Conservation (phyloP, 306 rosid genomes). For the Clitoria ternatea region DNA sequence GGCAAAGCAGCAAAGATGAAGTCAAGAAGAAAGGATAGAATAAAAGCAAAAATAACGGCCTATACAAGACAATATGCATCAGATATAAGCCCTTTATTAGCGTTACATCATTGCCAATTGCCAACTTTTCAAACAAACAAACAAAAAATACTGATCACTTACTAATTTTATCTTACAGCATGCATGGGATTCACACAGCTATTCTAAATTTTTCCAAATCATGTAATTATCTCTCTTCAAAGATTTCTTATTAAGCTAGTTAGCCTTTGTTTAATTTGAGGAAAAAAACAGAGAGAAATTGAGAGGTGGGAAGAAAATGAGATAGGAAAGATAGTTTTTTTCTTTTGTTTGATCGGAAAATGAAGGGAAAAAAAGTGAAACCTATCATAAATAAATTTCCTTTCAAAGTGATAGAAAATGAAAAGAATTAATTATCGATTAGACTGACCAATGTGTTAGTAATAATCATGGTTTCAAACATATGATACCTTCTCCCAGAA, state of each 20-base stretch:
- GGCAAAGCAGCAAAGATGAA: constrained; percentile 24
- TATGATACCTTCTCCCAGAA: constrained; percentile 86
- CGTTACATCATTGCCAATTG: neutral
- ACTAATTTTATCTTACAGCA: neutral
- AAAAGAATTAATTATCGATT: no score
- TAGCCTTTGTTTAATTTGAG: neutral
- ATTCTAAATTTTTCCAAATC: neutral
- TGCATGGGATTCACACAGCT: constrained; percentile 3
- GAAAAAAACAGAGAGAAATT: no score
- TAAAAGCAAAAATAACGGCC: neutral
- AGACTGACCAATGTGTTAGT: no score
- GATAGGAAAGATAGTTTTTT: no score
- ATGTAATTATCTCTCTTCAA: neutral
- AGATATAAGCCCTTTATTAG: neutral
- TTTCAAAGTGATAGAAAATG: neutral
- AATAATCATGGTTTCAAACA: neutral
- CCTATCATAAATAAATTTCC: no score
- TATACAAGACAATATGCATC: neutral
- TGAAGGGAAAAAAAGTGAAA: no score
- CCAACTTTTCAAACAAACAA: constrained; percentile 5
- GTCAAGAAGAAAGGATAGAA: constrained; percentile 10
- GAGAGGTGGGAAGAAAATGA: no score
- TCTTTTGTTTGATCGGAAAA: no score
- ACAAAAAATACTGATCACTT: neutral
- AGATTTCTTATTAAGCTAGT: neutral